Percentiles rank a stretch among this genome's conserved stretches.
Evolutionary conservation across 257 asterid genomes (phyloP).

Genomic region (Nicotiana sylvestris): DNA sequence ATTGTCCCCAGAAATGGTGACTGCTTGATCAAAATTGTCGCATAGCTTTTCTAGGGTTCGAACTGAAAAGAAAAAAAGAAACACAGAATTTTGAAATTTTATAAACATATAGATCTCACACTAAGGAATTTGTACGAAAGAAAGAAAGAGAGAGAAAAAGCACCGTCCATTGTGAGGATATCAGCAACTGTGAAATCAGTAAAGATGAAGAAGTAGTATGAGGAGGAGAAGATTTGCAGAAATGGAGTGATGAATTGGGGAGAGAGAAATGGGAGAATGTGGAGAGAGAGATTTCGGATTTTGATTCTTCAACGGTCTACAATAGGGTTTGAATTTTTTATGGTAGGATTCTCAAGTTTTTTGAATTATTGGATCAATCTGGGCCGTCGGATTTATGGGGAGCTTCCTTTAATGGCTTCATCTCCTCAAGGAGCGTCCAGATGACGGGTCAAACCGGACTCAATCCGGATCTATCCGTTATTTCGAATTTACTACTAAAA

Average conservation of each 20-base stretch:
- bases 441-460: not conserved
- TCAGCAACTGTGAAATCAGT: not conserved
- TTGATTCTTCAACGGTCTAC: conserved; percentile 30
- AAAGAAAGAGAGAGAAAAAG: not conserved
- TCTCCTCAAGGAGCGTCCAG: not conserved
- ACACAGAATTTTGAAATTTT: not conserved
- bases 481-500: not conserved
- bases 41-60: conserved; percentile 49
- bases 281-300: conserved; percentile 15
- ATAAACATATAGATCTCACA: not conserved
- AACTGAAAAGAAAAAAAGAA: conserved; percentile 25
- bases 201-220: not conserved
- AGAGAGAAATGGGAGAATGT: not conserved
- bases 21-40: conserved; percentile 37
- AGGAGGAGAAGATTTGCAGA: not conserved
- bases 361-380: not conserved
- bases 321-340: not conserved
- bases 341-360: conserved; percentile 11
- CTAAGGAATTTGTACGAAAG: not conserved
- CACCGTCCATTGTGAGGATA: conserved; percentile 58
- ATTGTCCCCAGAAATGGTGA: conserved; percentile 31
- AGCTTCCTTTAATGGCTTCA: conserved; percentile 23
- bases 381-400: not conserved
- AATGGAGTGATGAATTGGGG: not conserved
- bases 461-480: not conserved